phyloP scores from a whole-genome alignment of 106 monocot genomes.

The Allium cepa region DNA sequence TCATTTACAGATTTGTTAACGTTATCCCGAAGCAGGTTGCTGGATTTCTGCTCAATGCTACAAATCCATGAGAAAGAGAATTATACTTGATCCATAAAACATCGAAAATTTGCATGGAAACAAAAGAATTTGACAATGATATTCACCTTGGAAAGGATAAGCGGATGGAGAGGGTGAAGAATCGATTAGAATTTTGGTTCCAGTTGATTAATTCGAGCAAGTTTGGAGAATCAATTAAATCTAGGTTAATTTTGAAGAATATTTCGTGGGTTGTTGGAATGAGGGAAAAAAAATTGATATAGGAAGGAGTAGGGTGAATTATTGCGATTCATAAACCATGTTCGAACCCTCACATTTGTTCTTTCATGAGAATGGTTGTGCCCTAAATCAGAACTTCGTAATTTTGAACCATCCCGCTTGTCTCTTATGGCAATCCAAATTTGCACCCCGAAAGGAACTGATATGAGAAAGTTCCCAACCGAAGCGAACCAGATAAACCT shows the following conservation, averaged over 20 bases:
- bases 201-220: not conserved
- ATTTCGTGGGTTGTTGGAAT: no score
- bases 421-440: no score
- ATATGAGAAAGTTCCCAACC: no score
- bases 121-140: not conserved
- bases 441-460: no score
- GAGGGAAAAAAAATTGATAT: no score
- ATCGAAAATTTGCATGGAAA: not conserved
- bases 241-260: not conserved
- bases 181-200: not conserved
- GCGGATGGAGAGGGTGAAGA: not conserved
- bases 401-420: no score
- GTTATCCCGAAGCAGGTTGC: not conserved
- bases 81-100: not conserved
- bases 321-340: no score
- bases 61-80: not conserved
- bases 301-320: no score
- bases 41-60: not conserved
- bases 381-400: no score
- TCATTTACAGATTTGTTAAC: slow-evolving; percentile 2
- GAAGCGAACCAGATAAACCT: no score
- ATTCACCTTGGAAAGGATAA: not conserved
- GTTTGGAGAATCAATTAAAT: not conserved
- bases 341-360: no score
- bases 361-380: no score